Base-by-base conservation (phyloP, 2,329 filamentous ascomycete species). In the Penicillium sp. region DNA sequence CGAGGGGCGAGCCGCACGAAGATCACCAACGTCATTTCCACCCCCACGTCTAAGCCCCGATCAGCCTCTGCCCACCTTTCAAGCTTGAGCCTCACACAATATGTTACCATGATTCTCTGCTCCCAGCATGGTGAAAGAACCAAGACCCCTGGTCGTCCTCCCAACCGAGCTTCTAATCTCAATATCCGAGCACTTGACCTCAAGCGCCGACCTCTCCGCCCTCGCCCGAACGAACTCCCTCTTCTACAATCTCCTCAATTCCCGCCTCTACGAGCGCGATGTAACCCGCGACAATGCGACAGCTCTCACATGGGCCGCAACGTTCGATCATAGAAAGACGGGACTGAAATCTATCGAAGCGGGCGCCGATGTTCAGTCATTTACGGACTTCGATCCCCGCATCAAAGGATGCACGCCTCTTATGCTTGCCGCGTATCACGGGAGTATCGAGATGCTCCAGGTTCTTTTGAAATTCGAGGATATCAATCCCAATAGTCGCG, bases 251-350 rank as follows among this genome's bases (percentile, higher is more conserved):
- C 51, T 60, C 38, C 44, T 63, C 14, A 61, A 56, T 31, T 35
- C 44, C 3, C 30, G 10, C 5, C 54, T 66, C 14, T 66, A 65
- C 42, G 52, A 46, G 5, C 39, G 48, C 31, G 49, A 63, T 46
- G 48, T 49, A 13, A 41, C 42, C n/a, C 40, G 27, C 1, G 27
- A 45, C 5, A 30, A 46, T 18, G 43, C 2, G 28, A 47, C 5
- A 50, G 55, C 62, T 2, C 46, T 66, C n/a, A 45, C 52, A 14
- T 62, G 61, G 62, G 60, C 63, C 28, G 55, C 60, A 22, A 49
- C 35, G 13, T 38, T 54, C 30, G 53, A 60, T 30, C 40, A 31
- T 6, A 13, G 24, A 13, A 28, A 18, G 14, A 63, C 54, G 18
- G 56, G 51, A 10, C 42, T 44, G 7, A 46, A 51, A 33, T 47